A percentile compares a stretch with the other conserved stretches of the same genome.
Conservation (phyloP, 2,329 filamentous ascomycete genomes). For the Neobulgaria alba region DNA sequence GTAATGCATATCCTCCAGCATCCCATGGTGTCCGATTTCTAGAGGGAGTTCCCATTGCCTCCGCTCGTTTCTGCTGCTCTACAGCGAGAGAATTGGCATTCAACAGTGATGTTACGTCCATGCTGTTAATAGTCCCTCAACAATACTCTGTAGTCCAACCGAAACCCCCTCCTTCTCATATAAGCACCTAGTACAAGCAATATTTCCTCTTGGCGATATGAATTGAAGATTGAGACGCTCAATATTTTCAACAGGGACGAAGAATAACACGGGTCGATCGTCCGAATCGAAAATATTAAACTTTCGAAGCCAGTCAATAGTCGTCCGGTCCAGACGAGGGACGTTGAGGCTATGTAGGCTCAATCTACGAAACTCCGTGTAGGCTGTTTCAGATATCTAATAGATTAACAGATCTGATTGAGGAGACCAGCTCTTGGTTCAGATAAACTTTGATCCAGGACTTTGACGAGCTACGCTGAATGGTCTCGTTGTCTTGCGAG, state of each 20-base stretch:
- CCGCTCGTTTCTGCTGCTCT: conserved; percentile 20
- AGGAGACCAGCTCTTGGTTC: conserved; percentile 17
- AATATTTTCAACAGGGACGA: too few relatives aligned
- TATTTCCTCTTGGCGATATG: background rate
- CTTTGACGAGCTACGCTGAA: conserved; percentile 21
- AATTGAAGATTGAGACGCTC: background rate
- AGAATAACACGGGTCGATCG: too few relatives aligned
- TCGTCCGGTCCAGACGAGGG: conserved; percentile 13
- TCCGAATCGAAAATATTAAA: conserved; percentile 17
- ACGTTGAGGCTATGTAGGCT: conserved; percentile 19
- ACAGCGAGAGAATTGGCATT: conserved; percentile 23
- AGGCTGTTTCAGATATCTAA: conserved; percentile 23
- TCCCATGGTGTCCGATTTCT: conserved; percentile 30
- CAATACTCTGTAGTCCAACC: background rate
- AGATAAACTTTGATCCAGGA: conserved; percentile 22
- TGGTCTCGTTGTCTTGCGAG: conserved; percentile 20
- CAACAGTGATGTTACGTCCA: conserved; percentile 29
- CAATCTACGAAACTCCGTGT: conserved; percentile 19
- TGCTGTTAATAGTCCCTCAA: conserved; percentile 13
- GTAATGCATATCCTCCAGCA: conserved; percentile 30
- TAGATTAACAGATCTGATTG: conserved; percentile 20
- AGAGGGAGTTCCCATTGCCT: conserved; percentile 12
- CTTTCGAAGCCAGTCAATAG: conserved; percentile 13
- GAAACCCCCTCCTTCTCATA: background rate
- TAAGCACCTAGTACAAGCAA: background rate